Percentiles rank a stretch among this genome's conserved stretches.
Conservation (phyloP, 768 basidiomycete species). For the Rubroboletus satanas region DNA sequence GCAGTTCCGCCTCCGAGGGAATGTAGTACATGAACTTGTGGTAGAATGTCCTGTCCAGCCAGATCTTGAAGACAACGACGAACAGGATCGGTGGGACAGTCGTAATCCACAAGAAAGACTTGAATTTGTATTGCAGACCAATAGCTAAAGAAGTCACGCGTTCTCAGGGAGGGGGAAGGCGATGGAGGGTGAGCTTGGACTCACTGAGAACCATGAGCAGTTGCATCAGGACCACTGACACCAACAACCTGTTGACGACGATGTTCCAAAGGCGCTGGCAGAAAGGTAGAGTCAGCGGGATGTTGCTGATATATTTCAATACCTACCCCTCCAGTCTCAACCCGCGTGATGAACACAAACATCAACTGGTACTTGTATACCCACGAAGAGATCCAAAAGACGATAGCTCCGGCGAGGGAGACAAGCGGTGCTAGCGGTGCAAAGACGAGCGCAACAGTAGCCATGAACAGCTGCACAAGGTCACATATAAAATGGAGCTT, state of each 20-base stretch:
- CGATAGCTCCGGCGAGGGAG: slow-evolving; percentile 71
- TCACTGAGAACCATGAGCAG: slow-evolving; percentile 79
- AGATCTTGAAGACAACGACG: slow-evolving; percentile 78
- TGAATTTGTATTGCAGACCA: slow-evolving; percentile 74
- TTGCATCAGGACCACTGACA: slow-evolving; percentile 84
- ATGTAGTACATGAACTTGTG: slow-evolving; percentile 74
- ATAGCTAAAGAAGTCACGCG: slow-evolving; percentile 50
- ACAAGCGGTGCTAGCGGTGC: slow-evolving; percentile 94
- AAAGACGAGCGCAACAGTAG: slow-evolving; percentile 90
- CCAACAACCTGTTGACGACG: slow-evolving; percentile 82
- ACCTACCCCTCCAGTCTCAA: slow-evolving; percentile 91
- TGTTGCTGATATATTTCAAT: background rate
- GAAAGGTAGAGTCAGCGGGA: background rate
- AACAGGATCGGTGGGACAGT: slow-evolving; percentile 85
- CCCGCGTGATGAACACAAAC: slow-evolving; percentile 86
- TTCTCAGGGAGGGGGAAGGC: background rate
- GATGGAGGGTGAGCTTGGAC: slow-evolving; percentile 27
- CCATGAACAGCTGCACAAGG: slow-evolving; percentile 68
- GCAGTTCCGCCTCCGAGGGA: slow-evolving; percentile 78
- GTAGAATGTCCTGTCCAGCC: slow-evolving; percentile 66
- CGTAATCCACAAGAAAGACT: slow-evolving; percentile 73
- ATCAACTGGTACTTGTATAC: slow-evolving; percentile 97
- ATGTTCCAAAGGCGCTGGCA: slow-evolving; percentile 87
- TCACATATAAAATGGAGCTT: slow-evolving; percentile 6
- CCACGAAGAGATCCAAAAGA: slow-evolving; percentile 84